Conservation (phyloP, 768 basidiomycete genomes). For the Panaeolus papilionaceus region DNA sequence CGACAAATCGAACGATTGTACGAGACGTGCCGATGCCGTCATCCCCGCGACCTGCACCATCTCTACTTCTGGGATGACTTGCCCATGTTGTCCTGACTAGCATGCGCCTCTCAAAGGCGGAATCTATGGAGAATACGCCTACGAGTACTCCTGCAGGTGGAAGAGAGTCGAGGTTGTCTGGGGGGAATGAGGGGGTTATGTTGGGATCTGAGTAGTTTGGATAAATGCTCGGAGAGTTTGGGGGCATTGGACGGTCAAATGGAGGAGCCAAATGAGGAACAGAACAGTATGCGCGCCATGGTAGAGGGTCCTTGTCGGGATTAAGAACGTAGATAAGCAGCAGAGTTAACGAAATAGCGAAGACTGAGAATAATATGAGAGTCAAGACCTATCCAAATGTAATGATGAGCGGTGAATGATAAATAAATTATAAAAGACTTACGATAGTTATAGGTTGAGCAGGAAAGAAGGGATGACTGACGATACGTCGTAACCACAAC, state of each 20-base stretch:
- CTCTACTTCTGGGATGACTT: slow-evolving; percentile 77
- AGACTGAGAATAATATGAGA: slow-evolving; percentile 72
- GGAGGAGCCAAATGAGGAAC: slow-evolving; percentile 56
- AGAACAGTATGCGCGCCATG: slow-evolving; percentile 94
- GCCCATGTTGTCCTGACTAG: slow-evolving; percentile 90
- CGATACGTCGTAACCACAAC: slow-evolving; percentile 57
- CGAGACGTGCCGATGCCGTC: slow-evolving; percentile 78
- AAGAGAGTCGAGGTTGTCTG: slow-evolving; percentile 70
- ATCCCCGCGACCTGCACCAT: slow-evolving; percentile 75
- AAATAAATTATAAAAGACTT: slow-evolving; percentile 23
- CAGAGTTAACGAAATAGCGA: slow-evolving; percentile 85
- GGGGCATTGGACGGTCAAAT: slow-evolving; percentile 47
- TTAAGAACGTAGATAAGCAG: slow-evolving; percentile 92
- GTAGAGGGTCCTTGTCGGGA: slow-evolving; percentile 93
- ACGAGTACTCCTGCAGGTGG: slow-evolving; percentile 88
- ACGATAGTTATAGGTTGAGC: slow-evolving; percentile 84
- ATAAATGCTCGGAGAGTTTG: slow-evolving; percentile 46
- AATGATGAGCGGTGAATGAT: slow-evolving; percentile 18
- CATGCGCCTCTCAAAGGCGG: slow-evolving; percentile 83
- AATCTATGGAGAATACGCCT: slow-evolving; percentile 91
- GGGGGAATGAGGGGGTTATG: slow-evolving; percentile 64
- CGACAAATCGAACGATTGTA: slow-evolving; percentile 86
- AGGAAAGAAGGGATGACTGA: slow-evolving; percentile 80
- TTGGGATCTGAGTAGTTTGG: slow-evolving; percentile 41
- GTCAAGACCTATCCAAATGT: slow-evolving; percentile 36